Percentiles rank a stretch among this genome's conserved stretches.
These are phyloP conservation scores for Xylaria sp. DNA, from an alignment of 2,329 filamentous ascomycete genomes.

Conservation along the genomic window DNA sequence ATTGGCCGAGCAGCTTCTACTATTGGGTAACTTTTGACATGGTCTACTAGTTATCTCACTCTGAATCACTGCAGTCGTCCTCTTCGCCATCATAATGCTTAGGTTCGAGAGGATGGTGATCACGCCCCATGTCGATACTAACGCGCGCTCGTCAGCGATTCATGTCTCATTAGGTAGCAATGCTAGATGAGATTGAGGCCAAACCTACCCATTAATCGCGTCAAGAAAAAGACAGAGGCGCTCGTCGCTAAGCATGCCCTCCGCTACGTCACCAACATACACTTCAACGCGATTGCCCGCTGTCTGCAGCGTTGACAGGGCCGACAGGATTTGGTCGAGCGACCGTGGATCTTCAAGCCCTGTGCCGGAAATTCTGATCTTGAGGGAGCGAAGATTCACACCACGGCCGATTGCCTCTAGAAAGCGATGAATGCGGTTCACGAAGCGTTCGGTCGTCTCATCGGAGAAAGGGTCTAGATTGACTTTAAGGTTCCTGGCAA, in stretches of 20 bases:
- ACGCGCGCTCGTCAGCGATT: neutral
- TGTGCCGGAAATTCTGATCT: constrained; percentile 17
- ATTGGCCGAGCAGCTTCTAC: neutral
- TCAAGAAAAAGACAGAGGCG: constrained; percentile 5
- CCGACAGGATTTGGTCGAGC: constrained; percentile 22
- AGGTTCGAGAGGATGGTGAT: constrained; percentile 24
- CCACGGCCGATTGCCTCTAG: constrained; percentile 19
- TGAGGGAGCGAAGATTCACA: constrained; percentile 26
- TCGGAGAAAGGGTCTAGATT: constrained; percentile 28
- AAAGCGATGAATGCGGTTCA: constrained; percentile 25
- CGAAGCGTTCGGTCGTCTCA: constrained; percentile 26
- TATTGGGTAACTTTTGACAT: neutral
- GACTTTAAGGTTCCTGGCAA: constrained; percentile 29
- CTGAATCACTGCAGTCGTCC: neutral
- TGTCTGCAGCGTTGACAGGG: constrained; percentile 18
- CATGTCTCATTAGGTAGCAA: neutral
- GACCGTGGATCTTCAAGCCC: constrained; percentile 6
- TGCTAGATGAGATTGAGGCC: neutral
- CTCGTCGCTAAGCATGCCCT: constrained; percentile 17
- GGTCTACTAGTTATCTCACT: neutral
- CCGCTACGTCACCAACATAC: constrained; percentile 26
- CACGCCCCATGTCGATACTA: constrained; percentile 23
- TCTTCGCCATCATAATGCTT: constrained; percentile 29
- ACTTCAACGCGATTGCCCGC: constrained; percentile 14
- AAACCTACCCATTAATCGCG: constrained; percentile 16